Evolutionary conservation across 208 protist genomes (phyloP).

Genomic region (Kentomonas sorsogonicus): DNA sequence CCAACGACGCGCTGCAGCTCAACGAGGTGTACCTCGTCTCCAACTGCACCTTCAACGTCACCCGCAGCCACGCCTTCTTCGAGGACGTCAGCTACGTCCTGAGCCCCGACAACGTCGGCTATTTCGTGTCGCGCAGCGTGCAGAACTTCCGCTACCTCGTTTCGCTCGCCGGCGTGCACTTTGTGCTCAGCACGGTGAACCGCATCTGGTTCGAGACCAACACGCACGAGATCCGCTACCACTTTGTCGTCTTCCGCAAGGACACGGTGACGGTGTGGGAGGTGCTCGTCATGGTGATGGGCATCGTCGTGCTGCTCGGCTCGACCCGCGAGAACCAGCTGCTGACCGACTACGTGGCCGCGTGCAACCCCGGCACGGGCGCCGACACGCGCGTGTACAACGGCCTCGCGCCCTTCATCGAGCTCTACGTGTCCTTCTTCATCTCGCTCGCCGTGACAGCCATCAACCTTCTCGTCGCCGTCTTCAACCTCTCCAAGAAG

Average conservation of each 20-base stretch:
- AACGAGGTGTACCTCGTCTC: constrained; percentile 19
- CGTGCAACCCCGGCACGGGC: constrained; percentile 14
- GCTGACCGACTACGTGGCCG: constrained; percentile 51
- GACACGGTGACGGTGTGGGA: constrained; percentile 77
- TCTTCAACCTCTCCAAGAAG: constrained; percentile 41
- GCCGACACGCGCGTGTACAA: constrained; percentile 21
- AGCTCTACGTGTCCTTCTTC: constrained; percentile 65
- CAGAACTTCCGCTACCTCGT: constrained; percentile 70
- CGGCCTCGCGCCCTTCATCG: constrained; percentile 41
- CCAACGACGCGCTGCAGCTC: constrained; percentile 29
- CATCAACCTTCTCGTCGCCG: constrained; percentile 43
- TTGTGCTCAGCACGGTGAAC: constrained; percentile 51
- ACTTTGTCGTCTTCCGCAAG: constrained; percentile 81
- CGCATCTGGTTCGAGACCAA: constrained; percentile 58
- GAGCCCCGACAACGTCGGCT: constrained; percentile 46
- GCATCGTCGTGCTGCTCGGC: constrained; percentile 35
- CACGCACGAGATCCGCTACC: constrained; percentile 70
- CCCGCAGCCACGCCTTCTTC: constrained; percentile 42
- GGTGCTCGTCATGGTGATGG: constrained; percentile 51
- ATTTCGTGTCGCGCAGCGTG: constrained; percentile 60
- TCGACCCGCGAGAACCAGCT: constrained; percentile 44
- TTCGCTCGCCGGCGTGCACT: constrained; percentile 35
- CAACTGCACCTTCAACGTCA: constrained; percentile 34
- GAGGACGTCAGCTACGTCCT: constrained; percentile 40
- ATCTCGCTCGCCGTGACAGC: constrained; percentile 32